These are phyloP conservation scores for Entomophthora muscae DNA, from an alignment of 371 early-diverging fungal genomes.

Conservation along the genomic window DNA sequence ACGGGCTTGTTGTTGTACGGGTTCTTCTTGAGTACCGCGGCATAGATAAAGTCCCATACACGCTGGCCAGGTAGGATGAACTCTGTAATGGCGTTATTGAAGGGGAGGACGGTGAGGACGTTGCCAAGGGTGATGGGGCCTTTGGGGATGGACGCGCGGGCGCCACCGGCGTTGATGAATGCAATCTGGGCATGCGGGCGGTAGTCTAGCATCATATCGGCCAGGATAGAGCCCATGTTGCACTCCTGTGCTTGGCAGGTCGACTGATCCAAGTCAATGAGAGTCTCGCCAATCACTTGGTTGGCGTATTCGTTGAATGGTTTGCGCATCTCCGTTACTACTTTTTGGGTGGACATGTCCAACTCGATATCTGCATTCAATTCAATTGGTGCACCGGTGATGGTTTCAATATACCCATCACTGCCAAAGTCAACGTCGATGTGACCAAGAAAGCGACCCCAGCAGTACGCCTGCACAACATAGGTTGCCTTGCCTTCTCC, in stretches of 20 bases:
- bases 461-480: constrained; percentile 31
- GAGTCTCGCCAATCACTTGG: constrained; percentile 21
- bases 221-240: constrained; percentile 26
- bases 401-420: constrained; percentile 21
- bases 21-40: constrained; percentile 12
- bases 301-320: constrained; percentile 24
- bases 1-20: constrained; percentile 13
- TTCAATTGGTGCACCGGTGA: constrained; percentile 32
- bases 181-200: constrained; percentile 17
- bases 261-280: constrained; percentile 16
- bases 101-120: constrained; percentile 33
- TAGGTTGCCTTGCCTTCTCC: constrained; percentile 33
- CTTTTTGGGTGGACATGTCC: constrained; percentile 16
- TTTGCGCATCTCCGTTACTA: constrained; percentile 24
- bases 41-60: constrained; percentile 20
- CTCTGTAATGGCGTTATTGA: constrained; percentile 27
- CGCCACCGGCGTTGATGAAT: constrained; percentile 32
- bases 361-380: constrained; percentile 24
- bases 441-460: constrained; percentile 48
- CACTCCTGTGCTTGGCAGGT: constrained; percentile 27
- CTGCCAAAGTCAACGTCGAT: constrained; percentile 37
- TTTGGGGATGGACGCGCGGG: constrained; percentile 24
- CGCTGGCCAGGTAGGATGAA: constrained; percentile 23
- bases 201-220: constrained; percentile 27
- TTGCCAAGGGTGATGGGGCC: constrained; percentile 29